A percentile compares a stretch with the other conserved stretches of the same genome.
phyloP scores from a whole-genome alignment of 257 asterid genomes.

The Scutellaria minor region DNA sequence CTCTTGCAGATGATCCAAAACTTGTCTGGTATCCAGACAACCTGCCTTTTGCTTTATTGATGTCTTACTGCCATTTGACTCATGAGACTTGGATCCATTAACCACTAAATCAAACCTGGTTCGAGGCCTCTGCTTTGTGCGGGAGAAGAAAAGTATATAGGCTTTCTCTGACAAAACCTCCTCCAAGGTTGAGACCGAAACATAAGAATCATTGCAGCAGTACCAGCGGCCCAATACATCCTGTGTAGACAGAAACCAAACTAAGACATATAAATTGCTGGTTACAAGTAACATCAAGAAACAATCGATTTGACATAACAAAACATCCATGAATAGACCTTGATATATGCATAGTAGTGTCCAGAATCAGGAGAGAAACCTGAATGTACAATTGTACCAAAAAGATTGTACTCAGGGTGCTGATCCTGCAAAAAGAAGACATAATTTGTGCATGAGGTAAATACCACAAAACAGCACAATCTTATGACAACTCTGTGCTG shows the following conservation, averaged over 20 bases:
- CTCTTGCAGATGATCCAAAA: constrained; percentile 44
- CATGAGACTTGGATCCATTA: constrained; percentile 64
- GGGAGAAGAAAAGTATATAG: constrained; percentile 89
- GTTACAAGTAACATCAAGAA: constrained; percentile 24
- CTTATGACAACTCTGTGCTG: background rate
- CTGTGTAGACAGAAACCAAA: constrained; percentile 49
- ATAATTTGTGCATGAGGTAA: constrained; percentile 28
- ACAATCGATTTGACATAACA: constrained; percentile 21
- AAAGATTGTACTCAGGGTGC: constrained; percentile 86
- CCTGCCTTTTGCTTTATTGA: constrained; percentile 44
- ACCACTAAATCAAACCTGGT: constrained; percentile 49
- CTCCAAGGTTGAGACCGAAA: constrained; percentile 68
- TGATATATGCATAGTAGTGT: constrained; percentile 96
- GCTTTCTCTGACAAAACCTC: constrained; percentile 94
- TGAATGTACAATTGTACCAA: constrained; percentile 95
- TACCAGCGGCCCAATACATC: constrained; percentile 92
- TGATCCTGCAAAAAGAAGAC: constrained; percentile 68
- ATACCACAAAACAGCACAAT: constrained; percentile 21
- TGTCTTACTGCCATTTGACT: constrained; percentile 56
- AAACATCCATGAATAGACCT: constrained; percentile 54
- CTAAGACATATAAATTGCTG: constrained; percentile 27
- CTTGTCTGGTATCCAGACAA: constrained; percentile 46
- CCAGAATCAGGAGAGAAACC: constrained; percentile 98
- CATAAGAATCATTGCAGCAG: constrained; percentile 93
- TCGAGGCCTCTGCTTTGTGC: constrained; percentile 81